These are phyloP conservation scores for Elsinoe necatrix DNA, from an alignment of 2,329 filamentous ascomycete species.

Conservation along the genomic window DNA sequence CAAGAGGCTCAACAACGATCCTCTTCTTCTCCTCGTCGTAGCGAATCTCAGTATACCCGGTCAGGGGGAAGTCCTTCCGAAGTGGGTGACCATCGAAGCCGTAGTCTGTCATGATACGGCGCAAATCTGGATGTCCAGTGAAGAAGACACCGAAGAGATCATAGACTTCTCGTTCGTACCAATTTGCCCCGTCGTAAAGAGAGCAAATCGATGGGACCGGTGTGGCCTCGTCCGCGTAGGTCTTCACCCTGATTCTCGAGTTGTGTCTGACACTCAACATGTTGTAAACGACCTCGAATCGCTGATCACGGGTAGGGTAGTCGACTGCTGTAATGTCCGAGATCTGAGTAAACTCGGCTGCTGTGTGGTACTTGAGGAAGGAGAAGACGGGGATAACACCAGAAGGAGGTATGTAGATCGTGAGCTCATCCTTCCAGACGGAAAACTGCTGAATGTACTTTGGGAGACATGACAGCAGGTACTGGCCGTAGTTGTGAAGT, in stretches of 20 bases:
- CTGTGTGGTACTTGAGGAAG: constrained; percentile 96
- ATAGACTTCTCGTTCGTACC: constrained; percentile 98
- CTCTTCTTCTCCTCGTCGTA: constrained; percentile 99
- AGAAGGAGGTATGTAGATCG: constrained; percentile 63
- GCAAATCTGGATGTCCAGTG: constrained; percentile 83
- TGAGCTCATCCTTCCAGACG: constrained; percentile 98
- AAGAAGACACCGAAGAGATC: constrained; percentile 98
- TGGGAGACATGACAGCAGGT: constrained; percentile 90
- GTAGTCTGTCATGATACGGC: constrained; percentile 98
- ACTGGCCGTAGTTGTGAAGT: constrained; percentile 90
- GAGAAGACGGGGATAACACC: constrained; percentile 86
- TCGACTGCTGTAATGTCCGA: constrained; percentile 90
- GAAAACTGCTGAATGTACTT: constrained; percentile 99
- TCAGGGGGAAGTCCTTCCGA: constrained; percentile 95
- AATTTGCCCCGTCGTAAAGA: constrained; percentile 92
- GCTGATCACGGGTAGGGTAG: constrained; percentile 88
- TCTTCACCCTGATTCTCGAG: constrained; percentile 94
- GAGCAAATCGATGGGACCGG: constrained; percentile 81
- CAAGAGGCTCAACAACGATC: constrained; percentile 93
- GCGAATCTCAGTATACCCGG: constrained; percentile 94
- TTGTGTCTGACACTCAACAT: constrained; percentile 93
- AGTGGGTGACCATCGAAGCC: constrained; percentile 96
- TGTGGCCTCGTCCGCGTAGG: constrained; percentile 91
- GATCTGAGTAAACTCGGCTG: constrained; percentile 91
- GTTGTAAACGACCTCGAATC: constrained; percentile 98